phyloP scores from a whole-genome alignment of 164 flowering plant species.

The Protea cynaroides region DNA sequence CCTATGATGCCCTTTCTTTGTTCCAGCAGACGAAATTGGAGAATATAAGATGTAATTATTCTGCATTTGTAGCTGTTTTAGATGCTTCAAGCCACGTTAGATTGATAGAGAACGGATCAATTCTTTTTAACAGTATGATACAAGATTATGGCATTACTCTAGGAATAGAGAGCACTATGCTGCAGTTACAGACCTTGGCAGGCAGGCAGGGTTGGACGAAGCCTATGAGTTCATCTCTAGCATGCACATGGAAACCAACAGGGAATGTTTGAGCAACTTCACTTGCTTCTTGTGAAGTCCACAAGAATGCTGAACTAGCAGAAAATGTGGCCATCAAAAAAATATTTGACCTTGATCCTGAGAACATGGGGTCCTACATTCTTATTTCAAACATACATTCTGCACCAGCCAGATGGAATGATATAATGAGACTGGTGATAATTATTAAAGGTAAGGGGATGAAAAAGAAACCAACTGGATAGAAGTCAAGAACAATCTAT shows the following conservation, averaged over 20 bases:
- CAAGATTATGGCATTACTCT: conserved; percentile 38
- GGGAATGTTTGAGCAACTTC: conserved; percentile 53
- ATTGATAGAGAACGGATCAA: conserved; percentile 45
- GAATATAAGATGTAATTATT: conserved; percentile 36
- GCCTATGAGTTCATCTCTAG: conserved; percentile 43
- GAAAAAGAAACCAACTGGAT: background rate
- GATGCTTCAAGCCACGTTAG: conserved; percentile 74
- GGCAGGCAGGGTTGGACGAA: conserved; percentile 21
- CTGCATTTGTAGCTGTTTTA: conserved; percentile 46
- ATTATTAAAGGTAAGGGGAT: background rate
- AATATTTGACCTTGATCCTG: conserved; percentile 15
- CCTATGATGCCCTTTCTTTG: conserved; percentile 38
- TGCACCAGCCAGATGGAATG: background rate
- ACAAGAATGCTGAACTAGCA: conserved; percentile 50
- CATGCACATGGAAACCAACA: conserved; percentile 34
- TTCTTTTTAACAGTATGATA: conserved; percentile 40
- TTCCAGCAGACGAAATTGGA: conserved; percentile 46
- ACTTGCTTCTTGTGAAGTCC: conserved; percentile 16
- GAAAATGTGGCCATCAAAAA: conserved; percentile 44
- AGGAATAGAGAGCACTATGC: conserved; percentile 55
- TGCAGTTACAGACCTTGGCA: conserved; percentile 57
- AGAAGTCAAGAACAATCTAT: background rate
- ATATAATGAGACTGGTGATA: no score
- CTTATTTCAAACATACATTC: background rate
- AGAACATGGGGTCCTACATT: background rate